These are phyloP conservation scores for Aspergillus sp. DNA, from an alignment of 2,329 filamentous ascomycete species.

Conservation along the genomic window DNA sequence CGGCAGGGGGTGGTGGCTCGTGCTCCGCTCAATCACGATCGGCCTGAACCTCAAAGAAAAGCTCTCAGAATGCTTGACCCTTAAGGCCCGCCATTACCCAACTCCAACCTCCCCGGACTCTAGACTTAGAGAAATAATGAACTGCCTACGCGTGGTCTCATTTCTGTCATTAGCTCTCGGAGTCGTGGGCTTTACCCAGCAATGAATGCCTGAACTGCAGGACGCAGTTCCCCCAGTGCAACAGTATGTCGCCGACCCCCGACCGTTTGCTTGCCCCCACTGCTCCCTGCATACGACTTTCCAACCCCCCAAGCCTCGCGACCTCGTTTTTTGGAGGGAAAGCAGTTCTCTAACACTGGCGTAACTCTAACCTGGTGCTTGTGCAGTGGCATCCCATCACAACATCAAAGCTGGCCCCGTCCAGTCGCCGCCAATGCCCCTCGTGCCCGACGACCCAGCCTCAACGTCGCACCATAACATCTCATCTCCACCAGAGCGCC, in stretches of 20 bases:
- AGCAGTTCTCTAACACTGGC: background rate
- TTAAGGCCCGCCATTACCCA: constrained; percentile 1
- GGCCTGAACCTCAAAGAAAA: constrained; percentile 7
- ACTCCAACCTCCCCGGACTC: constrained; percentile 6
- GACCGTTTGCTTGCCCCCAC: constrained; percentile 9
- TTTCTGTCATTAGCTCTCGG: constrained; percentile 13
- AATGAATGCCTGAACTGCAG: constrained; percentile 19
- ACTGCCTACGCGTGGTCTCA: constrained; percentile 15
- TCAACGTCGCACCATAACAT: constrained; percentile 38
- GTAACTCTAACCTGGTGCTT: constrained; percentile 12
- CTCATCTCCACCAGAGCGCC: constrained; percentile 38
- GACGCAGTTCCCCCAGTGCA: constrained; percentile 13
- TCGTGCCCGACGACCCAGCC: constrained; percentile 41
- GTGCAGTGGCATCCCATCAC: constrained; percentile 38
- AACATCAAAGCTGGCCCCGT: constrained; percentile 38
- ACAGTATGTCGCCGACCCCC: constrained; percentile 20
- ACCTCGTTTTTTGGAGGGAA: background rate
- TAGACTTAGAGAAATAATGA: constrained; percentile 21
- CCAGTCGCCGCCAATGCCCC: constrained; percentile 40
- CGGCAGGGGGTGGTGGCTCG: background rate
- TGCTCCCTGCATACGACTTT: constrained; percentile 6
- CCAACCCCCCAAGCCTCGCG: background rate
- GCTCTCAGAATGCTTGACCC: background rate
- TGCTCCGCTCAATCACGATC: constrained; percentile 4
- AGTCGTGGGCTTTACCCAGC: constrained; percentile 15